Percentiles rank a stretch among this genome's conserved stretches.
phyloP scores from a whole-genome alignment of 2,329 filamentous ascomycete genomes.

The Aureobasidium sp. region DNA sequence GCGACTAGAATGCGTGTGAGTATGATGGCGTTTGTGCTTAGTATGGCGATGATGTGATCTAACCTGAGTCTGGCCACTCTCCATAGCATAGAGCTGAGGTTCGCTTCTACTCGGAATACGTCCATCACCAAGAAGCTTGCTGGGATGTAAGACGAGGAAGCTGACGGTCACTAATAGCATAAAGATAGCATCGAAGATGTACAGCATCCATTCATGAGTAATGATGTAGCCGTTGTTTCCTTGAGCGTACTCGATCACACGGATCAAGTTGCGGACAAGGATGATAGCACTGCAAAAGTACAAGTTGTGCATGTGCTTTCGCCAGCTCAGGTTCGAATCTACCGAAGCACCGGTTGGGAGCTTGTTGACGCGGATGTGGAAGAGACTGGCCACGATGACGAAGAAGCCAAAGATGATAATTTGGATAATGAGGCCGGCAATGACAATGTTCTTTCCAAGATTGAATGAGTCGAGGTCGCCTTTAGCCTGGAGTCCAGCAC shows the following conservation, averaged over 20 bases:
- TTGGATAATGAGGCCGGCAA: conserved; percentile 45
- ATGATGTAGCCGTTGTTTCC: conserved; percentile 41
- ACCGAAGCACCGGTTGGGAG: conserved; percentile 19
- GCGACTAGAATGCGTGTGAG: neutral
- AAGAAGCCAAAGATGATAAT: conserved; percentile 47
- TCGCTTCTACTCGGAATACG: neutral
- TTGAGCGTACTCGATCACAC: conserved; percentile 43
- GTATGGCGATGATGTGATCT: neutral
- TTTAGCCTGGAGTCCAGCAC: conserved; percentile 34
- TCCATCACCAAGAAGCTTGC: conserved; percentile 7
- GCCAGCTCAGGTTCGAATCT: conserved; percentile 29
- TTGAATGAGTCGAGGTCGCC: conserved; percentile 28
- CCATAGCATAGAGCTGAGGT: conserved; percentile 5
- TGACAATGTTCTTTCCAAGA: conserved; percentile 38
- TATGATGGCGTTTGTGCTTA: neutral
- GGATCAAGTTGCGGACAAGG: conserved; percentile 43
- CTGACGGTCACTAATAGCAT: conserved; percentile 30
- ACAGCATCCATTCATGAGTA: conserved; percentile 37
- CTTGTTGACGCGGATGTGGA: conserved; percentile 23
- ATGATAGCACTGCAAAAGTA: conserved; percentile 42
- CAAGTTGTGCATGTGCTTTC: conserved; percentile 35
- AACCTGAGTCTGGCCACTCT: neutral
- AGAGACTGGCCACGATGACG: conserved; percentile 29
- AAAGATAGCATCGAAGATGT: conserved; percentile 29
- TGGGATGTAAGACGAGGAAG: conserved; percentile 18